phyloP scores from a whole-genome alignment of 2,329 filamentous ascomycete genomes.

The Nigrospora sphaerica region DNA sequence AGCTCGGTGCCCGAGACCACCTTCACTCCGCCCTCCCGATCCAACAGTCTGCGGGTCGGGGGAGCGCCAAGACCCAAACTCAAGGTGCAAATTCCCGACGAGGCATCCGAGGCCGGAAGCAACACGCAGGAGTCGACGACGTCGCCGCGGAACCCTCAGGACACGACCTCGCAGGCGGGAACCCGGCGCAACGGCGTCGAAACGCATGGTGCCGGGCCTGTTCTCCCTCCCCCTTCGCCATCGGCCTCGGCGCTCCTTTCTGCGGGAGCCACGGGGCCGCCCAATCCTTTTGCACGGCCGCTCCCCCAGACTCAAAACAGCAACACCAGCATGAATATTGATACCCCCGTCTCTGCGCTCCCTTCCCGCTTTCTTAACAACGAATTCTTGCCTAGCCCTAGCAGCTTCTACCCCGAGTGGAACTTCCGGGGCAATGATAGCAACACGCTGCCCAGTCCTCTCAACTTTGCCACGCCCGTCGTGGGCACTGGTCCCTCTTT shows the following conservation, averaged over 20 bases:
- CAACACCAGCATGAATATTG: constrained; percentile 48
- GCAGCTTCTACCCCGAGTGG: constrained; percentile 90
- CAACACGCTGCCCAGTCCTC: constrained; percentile 84
- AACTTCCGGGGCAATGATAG: constrained; percentile 64
- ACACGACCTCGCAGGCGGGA: constrained; percentile 46
- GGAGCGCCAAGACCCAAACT: constrained; percentile 72
- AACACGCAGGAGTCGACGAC: constrained; percentile 63
- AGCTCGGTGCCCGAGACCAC: constrained; percentile 53
- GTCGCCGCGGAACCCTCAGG: constrained; percentile 53
- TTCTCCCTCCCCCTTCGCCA: constrained; percentile 87
- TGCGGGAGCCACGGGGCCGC: constrained; percentile 84
- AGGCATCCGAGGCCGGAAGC: constrained; percentile 70
- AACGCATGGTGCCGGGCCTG: constrained; percentile 61
- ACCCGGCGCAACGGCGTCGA: constrained; percentile 38
- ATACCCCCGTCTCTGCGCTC: constrained; percentile 89
- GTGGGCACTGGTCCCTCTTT: constrained; percentile 57
- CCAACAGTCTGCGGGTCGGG: constrained; percentile 64
- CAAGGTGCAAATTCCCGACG: constrained; percentile 92
- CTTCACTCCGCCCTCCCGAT: constrained; percentile 65
- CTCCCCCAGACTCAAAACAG: constrained; percentile 59
- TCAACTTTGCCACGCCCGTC: constrained; percentile 85
- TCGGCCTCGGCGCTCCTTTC: constrained; percentile 80
- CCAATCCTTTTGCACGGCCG: constrained; percentile 91
- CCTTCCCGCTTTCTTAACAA: constrained; percentile 87
- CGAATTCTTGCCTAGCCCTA: constrained; percentile 83